These are phyloP conservation scores for Claviceps purpurea DNA, from an alignment of 2,329 filamentous ascomycete genomes.

Conservation along the genomic window DNA sequence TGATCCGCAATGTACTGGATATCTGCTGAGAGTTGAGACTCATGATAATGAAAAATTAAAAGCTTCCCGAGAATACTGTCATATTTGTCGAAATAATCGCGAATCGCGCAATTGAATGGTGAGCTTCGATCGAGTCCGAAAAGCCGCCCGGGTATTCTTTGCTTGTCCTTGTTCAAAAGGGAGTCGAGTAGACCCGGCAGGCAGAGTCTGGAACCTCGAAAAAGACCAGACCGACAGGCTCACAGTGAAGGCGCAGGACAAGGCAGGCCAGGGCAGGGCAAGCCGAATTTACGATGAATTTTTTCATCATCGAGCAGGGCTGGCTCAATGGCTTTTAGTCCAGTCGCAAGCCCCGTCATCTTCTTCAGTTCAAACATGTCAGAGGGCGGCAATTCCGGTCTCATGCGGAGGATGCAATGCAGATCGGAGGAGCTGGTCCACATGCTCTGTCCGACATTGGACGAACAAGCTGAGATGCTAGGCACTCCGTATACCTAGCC, in stretches of 20 bases:
- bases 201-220: background rate
- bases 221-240: background rate
- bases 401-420: background rate
- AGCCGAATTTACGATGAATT: background rate
- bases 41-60: background rate
- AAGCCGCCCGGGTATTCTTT: background rate
- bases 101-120: background rate
- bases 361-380: background rate
- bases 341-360: background rate
- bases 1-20: background rate
- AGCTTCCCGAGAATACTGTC: background rate
- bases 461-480: background rate
- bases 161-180: background rate
- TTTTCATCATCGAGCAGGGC: background rate
- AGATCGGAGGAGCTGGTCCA: constrained; percentile 1
- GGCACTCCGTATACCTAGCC: background rate
- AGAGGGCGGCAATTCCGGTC: background rate
- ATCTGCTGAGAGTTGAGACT: background rate
- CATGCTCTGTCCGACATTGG: background rate
- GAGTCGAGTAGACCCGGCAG: background rate
- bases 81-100: background rate
- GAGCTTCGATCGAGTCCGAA: background rate
- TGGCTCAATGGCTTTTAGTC: background rate
- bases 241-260: background rate
- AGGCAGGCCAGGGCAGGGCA: background rate